Conservation (phyloP, 257 asterid genomes). For the Hygrophila difformis region DNA sequence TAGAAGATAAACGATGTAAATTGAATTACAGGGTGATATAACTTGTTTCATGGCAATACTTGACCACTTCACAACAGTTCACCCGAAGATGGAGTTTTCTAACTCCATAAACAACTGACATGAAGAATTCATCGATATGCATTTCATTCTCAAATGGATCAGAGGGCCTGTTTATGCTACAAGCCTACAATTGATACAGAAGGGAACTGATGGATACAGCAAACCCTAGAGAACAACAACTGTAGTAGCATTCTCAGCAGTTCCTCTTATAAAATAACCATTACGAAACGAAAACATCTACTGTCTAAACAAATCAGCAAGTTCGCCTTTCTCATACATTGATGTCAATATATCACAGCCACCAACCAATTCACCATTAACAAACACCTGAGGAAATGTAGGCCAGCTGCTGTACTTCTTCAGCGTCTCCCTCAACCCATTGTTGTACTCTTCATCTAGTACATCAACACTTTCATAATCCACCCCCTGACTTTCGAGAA, state of each 20-base stretch:
- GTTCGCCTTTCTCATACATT: slow-evolving; percentile 90
- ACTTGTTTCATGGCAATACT: too few relatives aligned
- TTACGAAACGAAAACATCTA: slow-evolving; percentile 9
- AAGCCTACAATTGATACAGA: background rate
- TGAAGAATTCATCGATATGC: too few relatives aligned
- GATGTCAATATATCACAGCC: slow-evolving; percentile 92
- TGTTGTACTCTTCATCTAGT: slow-evolving; percentile 74
- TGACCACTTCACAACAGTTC: too few relatives aligned
- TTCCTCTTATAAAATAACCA: background rate
- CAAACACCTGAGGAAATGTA: slow-evolving; percentile 86
- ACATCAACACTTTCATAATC: slow-evolving; percentile 90
- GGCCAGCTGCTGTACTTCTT: slow-evolving; percentile 94
- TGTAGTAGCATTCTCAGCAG: slow-evolving; percentile 5
- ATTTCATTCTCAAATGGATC: background rate
- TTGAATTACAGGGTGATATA: too few relatives aligned
- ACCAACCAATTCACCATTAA: slow-evolving; percentile 81
- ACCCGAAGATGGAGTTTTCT: too few relatives aligned
- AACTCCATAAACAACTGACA: too few relatives aligned
- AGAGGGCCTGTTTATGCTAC: background rate
- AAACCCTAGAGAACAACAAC: background rate
- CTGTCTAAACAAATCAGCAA: slow-evolving; percentile 41
- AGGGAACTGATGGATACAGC: background rate
- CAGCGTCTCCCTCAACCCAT: slow-evolving; percentile 75
- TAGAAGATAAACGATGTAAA: too few relatives aligned
- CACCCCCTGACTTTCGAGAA: slow-evolving; percentile 71